A percentile compares a stretch with the other conserved stretches of the same genome.
These are phyloP conservation scores for Populus deltoides DNA, from an alignment of 345 rosid species.

Conservation along the genomic window DNA sequence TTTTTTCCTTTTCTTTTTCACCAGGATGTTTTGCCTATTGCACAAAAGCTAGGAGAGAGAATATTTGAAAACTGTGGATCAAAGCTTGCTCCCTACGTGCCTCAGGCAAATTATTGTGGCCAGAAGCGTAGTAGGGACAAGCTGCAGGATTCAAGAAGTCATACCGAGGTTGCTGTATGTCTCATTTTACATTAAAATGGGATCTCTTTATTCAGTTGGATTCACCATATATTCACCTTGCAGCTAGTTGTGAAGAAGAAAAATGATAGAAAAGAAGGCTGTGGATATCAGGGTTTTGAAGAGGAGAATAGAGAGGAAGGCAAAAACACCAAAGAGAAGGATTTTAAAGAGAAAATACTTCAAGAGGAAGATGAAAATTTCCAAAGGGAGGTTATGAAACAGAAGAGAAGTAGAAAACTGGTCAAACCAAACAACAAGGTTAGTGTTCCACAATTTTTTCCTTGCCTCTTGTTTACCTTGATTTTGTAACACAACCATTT, in stretches of 20 bases:
- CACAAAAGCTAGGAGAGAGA: constrained; percentile 6
- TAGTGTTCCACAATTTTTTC: background rate
- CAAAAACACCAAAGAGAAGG: background rate
- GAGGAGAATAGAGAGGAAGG: background rate
- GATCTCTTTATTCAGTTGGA: background rate
- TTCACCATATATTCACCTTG: background rate
- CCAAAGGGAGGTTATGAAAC: background rate
- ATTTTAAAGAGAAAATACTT: background rate
- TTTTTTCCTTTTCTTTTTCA: background rate
- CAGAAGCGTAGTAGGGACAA: background rate
- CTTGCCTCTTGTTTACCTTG: background rate
- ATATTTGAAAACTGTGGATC: constrained; percentile 8
- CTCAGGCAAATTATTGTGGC: background rate
- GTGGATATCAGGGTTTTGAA: background rate
- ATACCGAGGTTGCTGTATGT: background rate
- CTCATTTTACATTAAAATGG: background rate
- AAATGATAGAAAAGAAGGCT: background rate
- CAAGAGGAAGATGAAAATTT: background rate
- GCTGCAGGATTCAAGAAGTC: background rate
- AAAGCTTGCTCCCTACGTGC: constrained; percentile 2
- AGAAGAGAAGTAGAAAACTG: background rate
- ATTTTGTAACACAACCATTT: background rate
- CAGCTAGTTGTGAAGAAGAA: background rate
- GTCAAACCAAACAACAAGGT: background rate
- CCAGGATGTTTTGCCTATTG: constrained; percentile 14